A percentile compares a stretch with the other conserved stretches of the same genome.
Conservation (phyloP, 1,284 basidiomycete genomes). For the Porodaedalea pini region DNA sequence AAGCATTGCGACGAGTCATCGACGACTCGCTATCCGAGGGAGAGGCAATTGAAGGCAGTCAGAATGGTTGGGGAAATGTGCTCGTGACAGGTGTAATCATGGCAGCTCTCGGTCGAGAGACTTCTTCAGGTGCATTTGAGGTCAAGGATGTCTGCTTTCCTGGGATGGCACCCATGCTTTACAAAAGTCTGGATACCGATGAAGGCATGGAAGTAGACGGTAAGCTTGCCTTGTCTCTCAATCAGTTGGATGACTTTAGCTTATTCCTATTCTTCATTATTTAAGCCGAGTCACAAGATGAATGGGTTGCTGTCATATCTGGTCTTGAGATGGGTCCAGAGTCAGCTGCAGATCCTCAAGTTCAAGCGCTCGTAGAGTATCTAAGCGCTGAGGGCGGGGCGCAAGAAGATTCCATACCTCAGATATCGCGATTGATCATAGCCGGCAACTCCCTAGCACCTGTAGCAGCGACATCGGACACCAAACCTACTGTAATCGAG, state of each 20-base stretch:
- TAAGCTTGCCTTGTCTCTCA: conserved; percentile 24
- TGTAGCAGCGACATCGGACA: conserved; percentile 28
- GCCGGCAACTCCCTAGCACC: conserved; percentile 81
- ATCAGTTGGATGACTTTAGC: conserved; percentile 19
- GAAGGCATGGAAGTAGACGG: conserved; percentile 43
- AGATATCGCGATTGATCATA: conserved; percentile 79
- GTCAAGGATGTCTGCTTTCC: conserved; percentile 89
- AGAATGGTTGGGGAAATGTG: conserved; percentile 43
- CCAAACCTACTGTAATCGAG: conserved; percentile 5
- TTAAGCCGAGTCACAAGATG: conserved; percentile 35
- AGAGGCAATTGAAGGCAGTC: not conserved
- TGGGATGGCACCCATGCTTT: conserved; percentile 67
- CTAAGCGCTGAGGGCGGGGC: conserved; percentile 82
- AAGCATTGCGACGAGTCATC: conserved; percentile 33
- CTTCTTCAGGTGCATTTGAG: conserved; percentile 86
- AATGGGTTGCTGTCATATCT: conserved; percentile 84
- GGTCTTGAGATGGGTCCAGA: conserved; percentile 69
- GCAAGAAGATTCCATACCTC: conserved; percentile 59
- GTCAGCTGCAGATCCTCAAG: conserved; percentile 66
- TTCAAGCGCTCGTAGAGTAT: conserved; percentile 84
- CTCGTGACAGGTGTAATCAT: conserved; percentile 91
- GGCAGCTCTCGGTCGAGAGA: conserved; percentile 88
- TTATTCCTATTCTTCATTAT: conserved; percentile 21
- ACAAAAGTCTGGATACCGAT: conserved; percentile 30
- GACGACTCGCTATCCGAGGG: not conserved